Evolutionary conservation across 352 stramenopile species (phyloP).

Genomic region (Pythium inflatum): DNA sequence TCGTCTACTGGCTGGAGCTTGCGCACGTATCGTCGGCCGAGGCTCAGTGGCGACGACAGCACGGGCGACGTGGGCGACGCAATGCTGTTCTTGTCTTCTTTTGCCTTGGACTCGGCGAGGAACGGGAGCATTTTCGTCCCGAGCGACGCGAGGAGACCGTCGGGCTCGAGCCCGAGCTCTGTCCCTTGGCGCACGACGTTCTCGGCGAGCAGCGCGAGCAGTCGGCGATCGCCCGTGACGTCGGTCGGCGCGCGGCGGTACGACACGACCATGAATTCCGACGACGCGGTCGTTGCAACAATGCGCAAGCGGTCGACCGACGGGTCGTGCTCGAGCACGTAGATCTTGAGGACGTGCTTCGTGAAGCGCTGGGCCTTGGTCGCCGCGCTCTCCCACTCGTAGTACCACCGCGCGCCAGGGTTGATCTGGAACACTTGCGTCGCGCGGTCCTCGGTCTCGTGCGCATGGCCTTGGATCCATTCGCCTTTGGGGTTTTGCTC

Average conservation of each 20-base stretch:
- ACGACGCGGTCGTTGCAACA: slow-evolving; percentile 47
- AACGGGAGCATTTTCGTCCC: slow-evolving; percentile 27
- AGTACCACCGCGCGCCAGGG: slow-evolving; percentile 61
- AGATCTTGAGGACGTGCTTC: slow-evolving; percentile 61
- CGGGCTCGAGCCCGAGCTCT: slow-evolving; percentile 22
- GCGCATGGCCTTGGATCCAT: slow-evolving; percentile 57
- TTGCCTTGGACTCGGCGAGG: slow-evolving; percentile 10
- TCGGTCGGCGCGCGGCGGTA: slow-evolving; percentile 61
- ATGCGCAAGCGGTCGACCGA: slow-evolving; percentile 35
- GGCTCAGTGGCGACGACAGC: background rate
- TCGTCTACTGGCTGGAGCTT: slow-evolving; percentile 23
- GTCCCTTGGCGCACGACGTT: slow-evolving; percentile 25
- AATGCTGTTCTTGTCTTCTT: slow-evolving; percentile 17
- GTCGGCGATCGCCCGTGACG: slow-evolving; percentile 42
- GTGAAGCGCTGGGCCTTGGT: slow-evolving; percentile 68
- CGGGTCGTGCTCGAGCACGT: slow-evolving; percentile 46
- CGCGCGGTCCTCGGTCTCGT: slow-evolving; percentile 19
- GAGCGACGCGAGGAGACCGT: slow-evolving; percentile 22
- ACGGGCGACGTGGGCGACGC: slow-evolving; percentile 16
- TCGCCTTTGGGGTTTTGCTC: slow-evolving; percentile 66
- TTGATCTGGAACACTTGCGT: slow-evolving; percentile 65
- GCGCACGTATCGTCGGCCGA: too few species aligned
- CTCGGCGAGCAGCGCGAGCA: slow-evolving; percentile 34
- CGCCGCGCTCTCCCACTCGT: slow-evolving; percentile 69
- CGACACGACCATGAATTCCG: slow-evolving; percentile 68